These are phyloP conservation scores for Fusarium sp. DNA, from an alignment of 2,329 filamentous ascomycete genomes.

Conservation along the genomic window DNA sequence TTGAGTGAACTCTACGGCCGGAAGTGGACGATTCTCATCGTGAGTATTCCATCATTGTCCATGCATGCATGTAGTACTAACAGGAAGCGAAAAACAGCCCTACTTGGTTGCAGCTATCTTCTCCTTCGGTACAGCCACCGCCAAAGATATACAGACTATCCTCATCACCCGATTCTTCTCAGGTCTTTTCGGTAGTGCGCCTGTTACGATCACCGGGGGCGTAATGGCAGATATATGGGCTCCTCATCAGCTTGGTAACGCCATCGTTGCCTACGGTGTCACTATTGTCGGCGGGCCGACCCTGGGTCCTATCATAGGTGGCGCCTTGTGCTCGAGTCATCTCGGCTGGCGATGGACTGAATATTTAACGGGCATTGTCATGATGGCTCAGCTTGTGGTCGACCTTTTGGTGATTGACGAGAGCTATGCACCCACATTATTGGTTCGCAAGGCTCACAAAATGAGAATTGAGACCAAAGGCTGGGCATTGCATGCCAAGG, in stretches of 20 bases:
- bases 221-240: constrained; percentile 2
- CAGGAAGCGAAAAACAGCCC: rapidly evolving
- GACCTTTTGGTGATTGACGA: constrained; percentile 1
- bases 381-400: neutral
- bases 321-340: neutral
- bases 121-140: neutral
- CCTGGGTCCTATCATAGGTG: neutral
- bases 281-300: neutral
- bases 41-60: neutral
- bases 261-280: constrained; percentile 1
- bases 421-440: neutral
- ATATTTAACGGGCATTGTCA: neutral
- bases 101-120: constrained; percentile 1
- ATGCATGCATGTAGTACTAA: neutral
- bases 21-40: constrained; percentile 1
- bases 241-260: neutral
- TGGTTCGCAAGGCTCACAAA: neutral
- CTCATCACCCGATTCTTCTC: constrained; percentile 9
- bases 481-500: neutral
- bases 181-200: neutral
- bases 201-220: neutral
- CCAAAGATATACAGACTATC: neutral
- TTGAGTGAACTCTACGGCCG: constrained; percentile 1
- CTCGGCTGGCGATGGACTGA: neutral
- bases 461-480: neutral